Evolutionary conservation across 2,329 filamentous ascomycete genomes (phyloP), one percentile per base, ranked within the genome.

Genomic region (Reticulascus tulasneorum): DNA sequence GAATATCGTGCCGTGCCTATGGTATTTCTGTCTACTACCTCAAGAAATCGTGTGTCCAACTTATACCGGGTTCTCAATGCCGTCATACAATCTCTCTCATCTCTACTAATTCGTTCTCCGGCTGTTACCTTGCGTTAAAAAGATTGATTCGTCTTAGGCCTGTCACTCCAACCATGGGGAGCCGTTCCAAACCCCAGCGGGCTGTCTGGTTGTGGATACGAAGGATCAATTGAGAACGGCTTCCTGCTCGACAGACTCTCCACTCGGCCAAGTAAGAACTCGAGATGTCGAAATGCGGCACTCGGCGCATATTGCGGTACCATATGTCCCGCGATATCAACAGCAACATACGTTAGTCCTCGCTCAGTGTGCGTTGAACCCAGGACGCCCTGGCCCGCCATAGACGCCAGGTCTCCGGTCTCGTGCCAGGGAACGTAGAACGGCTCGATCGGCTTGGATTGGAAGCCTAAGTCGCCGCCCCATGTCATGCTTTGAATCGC

Each of bases 401-500:
- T 15, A 9, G 21, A 35, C 29, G 35, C 40, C 13, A 73, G 56
- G n/a, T 66, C 66, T 10, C 60, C 60, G 2, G 61, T 48, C 35
- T 44, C 59, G 16, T 71, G 60, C 36, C 72, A 49, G 0, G 85
- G 84, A 0, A 89, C 82, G 53, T 76, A 86, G 52, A 86, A 81
- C 3, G 79, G 77, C 33, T 78, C 71, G 2, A 54, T 55, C 0
- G 85, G 86, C 1, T 62, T 58, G 2, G 58, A 54, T 45, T 80
- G 74, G 66, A 91, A 90, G 0, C 86, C 86, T 33, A 84, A 75
- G 27, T 69, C 56, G 5, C 84, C 85, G 38, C 77, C 77, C 79
- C 80, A 91, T 0, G 84, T 89, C 79, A 90, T 86, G 63, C 89
- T 89, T 54, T 91, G 85, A 40, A 90, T 80, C 2, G 74, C 73